Base-by-base conservation (phyloP, 1,284 basidiomycete species). In the Veloporphyrellus conicus region DNA sequence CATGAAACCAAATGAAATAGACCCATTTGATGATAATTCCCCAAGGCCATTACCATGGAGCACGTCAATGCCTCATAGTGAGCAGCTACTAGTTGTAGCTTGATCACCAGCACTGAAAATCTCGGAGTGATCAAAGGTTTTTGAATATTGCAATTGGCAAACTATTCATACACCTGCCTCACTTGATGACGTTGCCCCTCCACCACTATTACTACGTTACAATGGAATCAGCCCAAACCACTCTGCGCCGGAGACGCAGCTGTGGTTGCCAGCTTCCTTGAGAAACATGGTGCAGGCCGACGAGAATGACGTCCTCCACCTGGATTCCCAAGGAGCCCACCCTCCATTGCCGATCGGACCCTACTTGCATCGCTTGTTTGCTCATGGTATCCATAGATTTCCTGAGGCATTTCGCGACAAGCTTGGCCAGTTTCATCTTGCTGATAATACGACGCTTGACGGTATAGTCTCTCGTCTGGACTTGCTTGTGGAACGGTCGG, bases 241-340 rank as follows among this genome's bases (percentile, higher is more conserved):
- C n/a, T n/a, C n/a, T n/a, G n/a, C 33, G 22, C 5, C 36, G 40
- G 19, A 86, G 71, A 57, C 81, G 74, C 19, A 87, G 60, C 45
- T 85, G 82, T 14, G 81, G 82, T 56, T 86, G 84, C 84, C 84
- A 87, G 53, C 77, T 80, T 11, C 84, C 84, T 68, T 82, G 77
- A 12, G 82, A 84, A 39, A 87, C 82, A 50, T 87, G 84, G 65
- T 85, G 82, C 41, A 87, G 74, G 54, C 81, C 81, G 54, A 86
- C 77, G 38, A 87, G 75, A 38, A 80, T 63, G 32, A 86, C 63
- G 58, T 86, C 77, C 35, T 81, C 78, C n/a, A 82, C 67, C 32
- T 64, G 71, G 62, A 86, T 80, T 52, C 70, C 56, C 4, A 58
- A 62, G 4, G 64, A 56, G 5, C 81, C 81, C 16, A 86, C 74